Evolutionary conservation across 805 yeast genomes (phyloP), one percentile per base, ranked within the genome.

Genomic region (Torulaspora franciscae): DNA sequence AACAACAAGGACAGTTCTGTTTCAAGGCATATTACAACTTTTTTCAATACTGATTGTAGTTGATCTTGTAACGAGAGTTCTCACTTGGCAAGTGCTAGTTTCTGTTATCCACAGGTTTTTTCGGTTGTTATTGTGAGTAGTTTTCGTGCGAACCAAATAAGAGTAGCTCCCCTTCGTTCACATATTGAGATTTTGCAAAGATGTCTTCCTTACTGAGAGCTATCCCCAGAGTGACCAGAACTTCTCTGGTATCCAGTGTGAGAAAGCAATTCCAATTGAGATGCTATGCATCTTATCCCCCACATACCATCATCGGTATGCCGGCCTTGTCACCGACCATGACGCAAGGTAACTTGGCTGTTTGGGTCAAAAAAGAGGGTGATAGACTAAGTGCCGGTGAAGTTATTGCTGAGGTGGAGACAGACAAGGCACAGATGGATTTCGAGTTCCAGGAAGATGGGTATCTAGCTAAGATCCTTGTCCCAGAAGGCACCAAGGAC

Each of bases 291-390:
- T 61, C 76, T 19, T 86, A 79, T 70, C 96, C 96, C 28, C 68
- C 80, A 15, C 97, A 93, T 70, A 80, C 85, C 49, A 81, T 93
- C 62, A 88, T 93, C 59, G 83, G 83, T 66, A 93, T 93, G 99
- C 99, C 99, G 39, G 99, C 99, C 7, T 74, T 93, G 60, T 91
- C 98, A n/a, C 99, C 99, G 54, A 93, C 99, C 43, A 93, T 93
- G 99, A 85, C 96, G 50, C 91, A 86, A 64, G 99, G 99, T 65
- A 83, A 80, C 67, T 73, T 93, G 54, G 91, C 91, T 32, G 74
- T 79, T 48, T 93, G 99, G 99, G 77, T 81, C 65, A 93, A 90
- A 74, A 69, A 77, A 36, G 86, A 82, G 30, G 99, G 99, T 62
- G 99, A 93, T 66, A 70, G 79, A 67, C 79, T 93, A 55, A 61